These are phyloP conservation scores for Zygoascus hellenicus DNA, from an alignment of 1,139 yeast genomes.

Conservation along the genomic window DNA sequence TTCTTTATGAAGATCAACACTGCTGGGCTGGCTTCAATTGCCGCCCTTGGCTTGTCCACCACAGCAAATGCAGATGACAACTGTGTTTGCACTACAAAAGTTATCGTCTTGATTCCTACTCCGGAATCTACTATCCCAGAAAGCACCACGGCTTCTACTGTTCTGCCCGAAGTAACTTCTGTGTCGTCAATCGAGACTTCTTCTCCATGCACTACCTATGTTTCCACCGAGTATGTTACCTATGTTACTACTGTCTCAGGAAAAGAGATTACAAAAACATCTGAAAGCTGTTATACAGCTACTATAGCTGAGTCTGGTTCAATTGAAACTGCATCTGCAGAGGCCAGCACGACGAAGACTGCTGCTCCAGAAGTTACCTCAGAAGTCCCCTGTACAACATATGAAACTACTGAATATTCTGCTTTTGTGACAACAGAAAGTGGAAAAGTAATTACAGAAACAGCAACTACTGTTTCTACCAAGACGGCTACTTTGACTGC, in stretches of 20 bases:
- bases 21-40: neutral
- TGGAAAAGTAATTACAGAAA: neutral
- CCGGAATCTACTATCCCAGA: neutral
- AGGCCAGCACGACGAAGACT: neutral
- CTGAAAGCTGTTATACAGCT: too few relatives aligned
- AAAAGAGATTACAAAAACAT: too few relatives aligned
- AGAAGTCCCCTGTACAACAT: neutral
- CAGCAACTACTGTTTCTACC: neutral
- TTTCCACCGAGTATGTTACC: neutral
- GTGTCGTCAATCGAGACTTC: neutral
- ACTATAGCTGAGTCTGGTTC: neutral
- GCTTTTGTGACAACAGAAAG: neutral
- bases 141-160: neutral
- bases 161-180: neutral
- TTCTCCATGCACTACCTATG: neutral
- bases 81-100: neutral
- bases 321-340: neutral
- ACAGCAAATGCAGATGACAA: neutral
- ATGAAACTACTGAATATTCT: neutral
- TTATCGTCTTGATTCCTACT: neutral
- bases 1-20: neutral
- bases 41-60: neutral
- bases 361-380: neutral
- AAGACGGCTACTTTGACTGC: neutral
- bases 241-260: neutral